Evolutionary conservation across 768 basidiomycete species (phyloP), one percentile per base, ranked within the genome.

Genomic region (Crucibulum laeve): DNA sequence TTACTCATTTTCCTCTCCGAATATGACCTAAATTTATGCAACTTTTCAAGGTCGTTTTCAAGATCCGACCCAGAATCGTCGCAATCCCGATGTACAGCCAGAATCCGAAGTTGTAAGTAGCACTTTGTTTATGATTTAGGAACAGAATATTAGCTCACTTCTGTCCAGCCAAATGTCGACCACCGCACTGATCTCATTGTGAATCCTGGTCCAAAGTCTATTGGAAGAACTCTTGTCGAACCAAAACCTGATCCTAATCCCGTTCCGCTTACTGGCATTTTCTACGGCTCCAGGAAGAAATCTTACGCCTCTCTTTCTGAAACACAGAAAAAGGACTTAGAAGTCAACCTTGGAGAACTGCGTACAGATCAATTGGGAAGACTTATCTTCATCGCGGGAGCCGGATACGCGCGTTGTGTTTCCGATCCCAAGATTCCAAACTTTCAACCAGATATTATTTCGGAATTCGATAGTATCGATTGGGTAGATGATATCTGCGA

Each of bases 401-500:
- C 32, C 15, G 64, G 64, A 19, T 42, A 51, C 17, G 49, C 55
- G 18, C 47, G 42, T 25, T 56, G 28, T 35, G 50, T 57, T 34
- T 35, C 21, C 24, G 49, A 49, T 8, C 42, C 23, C 19, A 25
- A 38, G 3, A 37, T 51, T 14, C 48, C 49, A 6, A 55, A 57
- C 26, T n/a, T n/a, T n/a, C n/a, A n/a, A n/a, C 61, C 55, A 34
- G 51, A 47, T 36, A 58, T 55, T 50, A 47, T 50, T 19, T 52
- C 54, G 13, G 53, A 51, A 32, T 60, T 65, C 43, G 64, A 68
- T 46, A 60, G 52, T 38, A 46, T 52, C 22, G 59, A 64, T 47
- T 66, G 64, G 66, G 44, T 63, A 33, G 65, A 67, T 40, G 59
- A 59, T 34, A 58, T 52, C 5, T 63, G 54, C 35, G 65, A 67